Evolutionary conservation across 2,329 filamentous ascomycete genomes (phyloP).

Genomic region (Aplosporella prunicola): DNA sequence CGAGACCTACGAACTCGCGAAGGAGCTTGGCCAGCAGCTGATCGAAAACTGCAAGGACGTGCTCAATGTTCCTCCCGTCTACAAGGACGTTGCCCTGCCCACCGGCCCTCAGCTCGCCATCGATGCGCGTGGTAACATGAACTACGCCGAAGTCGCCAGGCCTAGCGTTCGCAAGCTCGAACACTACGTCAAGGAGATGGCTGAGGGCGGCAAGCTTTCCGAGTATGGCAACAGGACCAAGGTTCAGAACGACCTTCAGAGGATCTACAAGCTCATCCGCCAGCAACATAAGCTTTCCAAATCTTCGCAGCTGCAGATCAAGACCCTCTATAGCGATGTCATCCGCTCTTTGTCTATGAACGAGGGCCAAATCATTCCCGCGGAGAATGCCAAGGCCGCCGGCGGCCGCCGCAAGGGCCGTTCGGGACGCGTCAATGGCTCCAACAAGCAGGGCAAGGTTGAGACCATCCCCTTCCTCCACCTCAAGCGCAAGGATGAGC

Average conservation of each 20-base stretch:
- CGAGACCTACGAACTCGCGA: conserved; percentile 96
- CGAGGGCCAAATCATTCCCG: conserved; percentile 90
- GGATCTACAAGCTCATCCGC: conserved; percentile 96
- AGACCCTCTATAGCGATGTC: conserved; percentile 86
- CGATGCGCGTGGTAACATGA: conserved; percentile 82
- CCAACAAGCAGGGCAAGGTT: conserved; percentile 71
- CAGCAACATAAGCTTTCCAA: conserved; percentile 98
- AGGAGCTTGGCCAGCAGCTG: conserved; percentile 83
- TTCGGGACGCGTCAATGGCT: conserved; percentile 42
- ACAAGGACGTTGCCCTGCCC: conserved; percentile 90
- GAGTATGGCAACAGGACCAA: conserved; percentile 98
- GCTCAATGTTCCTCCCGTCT: conserved; percentile 70
- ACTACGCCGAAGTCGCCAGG: conserved; percentile 79
- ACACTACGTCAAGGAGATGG: conserved; percentile 98
- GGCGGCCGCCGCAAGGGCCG: conserved; percentile 51
- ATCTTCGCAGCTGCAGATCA: conserved; percentile 92
- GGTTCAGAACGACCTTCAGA: conserved; percentile 89
- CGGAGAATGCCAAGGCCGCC: conserved; percentile 62
- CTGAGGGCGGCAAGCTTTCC: conserved; percentile 93
- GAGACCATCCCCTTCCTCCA: conserved; percentile 98
- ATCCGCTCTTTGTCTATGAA: conserved; percentile 95
- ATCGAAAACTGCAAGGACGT: conserved; percentile 98
- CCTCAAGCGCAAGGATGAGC: conserved; percentile 83
- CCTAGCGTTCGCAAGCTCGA: conserved; percentile 91
- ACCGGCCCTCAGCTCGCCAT: conserved; percentile 90